Conservation (phyloP, 352 stramenopile genomes). For the Pilasporangium apinafurcum region DNA sequence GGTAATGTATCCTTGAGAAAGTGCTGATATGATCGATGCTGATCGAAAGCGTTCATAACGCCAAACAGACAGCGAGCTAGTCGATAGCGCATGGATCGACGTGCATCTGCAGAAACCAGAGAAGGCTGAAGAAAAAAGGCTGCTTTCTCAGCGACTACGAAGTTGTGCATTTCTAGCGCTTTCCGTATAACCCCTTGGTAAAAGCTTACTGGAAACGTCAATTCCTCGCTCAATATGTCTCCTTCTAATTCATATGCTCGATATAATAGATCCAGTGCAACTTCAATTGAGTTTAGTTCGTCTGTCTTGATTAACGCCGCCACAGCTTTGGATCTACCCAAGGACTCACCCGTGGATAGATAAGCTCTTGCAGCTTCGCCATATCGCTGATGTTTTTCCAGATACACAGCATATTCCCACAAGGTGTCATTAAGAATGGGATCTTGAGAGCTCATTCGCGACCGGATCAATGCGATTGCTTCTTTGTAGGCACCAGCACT, state of each 20-base stretch:
- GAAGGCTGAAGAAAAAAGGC: not conserved
- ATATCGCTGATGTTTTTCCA: conserved; percentile 22
- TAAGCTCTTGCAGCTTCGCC: conserved; percentile 23
- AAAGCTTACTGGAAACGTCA: conserved; percentile 29
- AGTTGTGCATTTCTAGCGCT: conserved; percentile 10
- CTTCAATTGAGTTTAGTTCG: conserved; percentile 15
- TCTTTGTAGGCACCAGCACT: conserved; percentile 36
- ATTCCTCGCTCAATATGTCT: conserved; percentile 1
- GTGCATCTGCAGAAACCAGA: not conserved
- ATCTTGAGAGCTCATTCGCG: conserved; percentile 31
- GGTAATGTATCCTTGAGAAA: not conserved
- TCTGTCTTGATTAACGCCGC: conserved; percentile 23
- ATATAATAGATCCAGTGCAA: conserved; percentile 24
- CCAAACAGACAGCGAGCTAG: conserved; percentile 6
- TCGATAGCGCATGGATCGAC: conserved; percentile 6
- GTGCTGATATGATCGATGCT: not conserved
- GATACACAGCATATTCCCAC: conserved; percentile 27
- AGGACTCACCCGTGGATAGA: conserved; percentile 10
- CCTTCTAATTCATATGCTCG: not conserved
- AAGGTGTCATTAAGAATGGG: conserved; percentile 26
- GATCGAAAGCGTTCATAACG: not conserved
- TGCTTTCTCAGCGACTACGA: conserved; percentile 25
- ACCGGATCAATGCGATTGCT: conserved; percentile 45
- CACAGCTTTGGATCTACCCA: conserved; percentile 18
- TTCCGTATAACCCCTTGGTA: conserved; percentile 27